These are phyloP conservation scores for Lactarius indigo DNA, from an alignment of 768 basidiomycete species.

Conservation along the genomic window DNA sequence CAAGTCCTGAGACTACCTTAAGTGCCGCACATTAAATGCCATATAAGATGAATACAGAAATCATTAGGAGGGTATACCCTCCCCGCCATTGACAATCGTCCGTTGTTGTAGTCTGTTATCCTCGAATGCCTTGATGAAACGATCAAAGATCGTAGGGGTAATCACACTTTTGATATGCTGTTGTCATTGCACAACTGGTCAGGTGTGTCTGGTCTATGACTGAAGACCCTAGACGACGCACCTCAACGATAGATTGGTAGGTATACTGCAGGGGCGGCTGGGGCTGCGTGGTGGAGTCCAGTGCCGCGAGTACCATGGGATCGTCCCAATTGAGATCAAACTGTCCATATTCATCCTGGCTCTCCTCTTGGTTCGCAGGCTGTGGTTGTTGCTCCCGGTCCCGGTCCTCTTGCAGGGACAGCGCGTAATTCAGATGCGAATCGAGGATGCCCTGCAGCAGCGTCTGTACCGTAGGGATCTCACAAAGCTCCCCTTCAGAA, in stretches of 20 bases:
- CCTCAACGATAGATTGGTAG: constrained; percentile 12
- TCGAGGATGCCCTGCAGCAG: constrained; percentile 42
- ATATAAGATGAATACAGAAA: neutral
- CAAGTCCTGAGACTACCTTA: neutral
- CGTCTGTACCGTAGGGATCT: constrained; percentile 12
- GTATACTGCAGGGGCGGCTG: constrained; percentile 1
- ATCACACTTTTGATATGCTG: constrained; percentile 12
- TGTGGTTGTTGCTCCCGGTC: constrained; percentile 29
- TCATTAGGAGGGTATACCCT: neutral
- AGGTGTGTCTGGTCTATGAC: neutral
- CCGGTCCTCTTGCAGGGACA: constrained; percentile 34
- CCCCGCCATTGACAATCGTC: neutral
- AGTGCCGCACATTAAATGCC: neutral
- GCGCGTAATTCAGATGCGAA: constrained; percentile 48
- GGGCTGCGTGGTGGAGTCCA: neutral
- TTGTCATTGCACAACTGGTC: neutral
- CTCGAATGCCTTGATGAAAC: constrained; percentile 3
- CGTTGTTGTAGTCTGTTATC: neutral
- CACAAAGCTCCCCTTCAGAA: constrained; percentile 8
- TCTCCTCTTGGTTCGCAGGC: constrained; percentile 56
- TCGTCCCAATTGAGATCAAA: constrained; percentile 60
- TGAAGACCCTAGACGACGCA: neutral
- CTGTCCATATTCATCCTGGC: constrained; percentile 70
- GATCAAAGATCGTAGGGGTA: constrained; percentile 7
- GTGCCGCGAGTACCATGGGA: constrained; percentile 51